Evolutionary conservation across 1,139 yeast genomes (phyloP), one percentile per base, ranked within the genome.

Genomic region (Candida frijolesensis): DNA sequence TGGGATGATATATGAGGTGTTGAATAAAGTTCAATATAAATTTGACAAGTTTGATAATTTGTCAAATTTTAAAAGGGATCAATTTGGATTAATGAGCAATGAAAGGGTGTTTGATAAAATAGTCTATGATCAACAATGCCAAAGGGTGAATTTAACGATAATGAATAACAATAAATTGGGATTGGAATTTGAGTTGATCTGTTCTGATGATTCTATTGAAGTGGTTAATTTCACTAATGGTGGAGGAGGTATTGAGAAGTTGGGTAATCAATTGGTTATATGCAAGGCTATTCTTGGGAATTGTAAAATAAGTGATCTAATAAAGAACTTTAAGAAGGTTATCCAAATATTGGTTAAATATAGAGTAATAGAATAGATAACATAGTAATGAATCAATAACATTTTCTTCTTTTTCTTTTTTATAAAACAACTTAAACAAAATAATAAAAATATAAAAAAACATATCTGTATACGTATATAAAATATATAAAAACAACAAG

Each of bases 1-100:
- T 37, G 51, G 32, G 12, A 16, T 25, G 14, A 43, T 55, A 15
- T 49, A 51, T 25, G 12, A 25, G 11, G 33, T 22, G 5, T 44
- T 55, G 10, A 40, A 46, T n/a, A 65, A 71, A 29, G 69, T 61
- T 3, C 76, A 71, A 47, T 68, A 67, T 49, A 71, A 66, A 47
- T 69, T 65, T 50, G 76, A 72, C 48, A 65, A 64, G 47, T 51
- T 71, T 22, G 66, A 65, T 16, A 54, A 49, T 33, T 43, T 70
- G 29, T 37, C 43, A 10, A 25, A 34, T 5, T 47, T 65, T 27
- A 54, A 56, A 2, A 50, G 51, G 44, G 48, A 44, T 8, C 51
- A 54, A 25, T 50, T 60, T 22, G 58, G 54, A 10, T 40, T 46
- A 14, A 41, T 30, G 3, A 30, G 45, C 33, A 42, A 46, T 14